Conservation (phyloP, 495 filamentous ascomycete species). For the Xylaria sp. region DNA sequence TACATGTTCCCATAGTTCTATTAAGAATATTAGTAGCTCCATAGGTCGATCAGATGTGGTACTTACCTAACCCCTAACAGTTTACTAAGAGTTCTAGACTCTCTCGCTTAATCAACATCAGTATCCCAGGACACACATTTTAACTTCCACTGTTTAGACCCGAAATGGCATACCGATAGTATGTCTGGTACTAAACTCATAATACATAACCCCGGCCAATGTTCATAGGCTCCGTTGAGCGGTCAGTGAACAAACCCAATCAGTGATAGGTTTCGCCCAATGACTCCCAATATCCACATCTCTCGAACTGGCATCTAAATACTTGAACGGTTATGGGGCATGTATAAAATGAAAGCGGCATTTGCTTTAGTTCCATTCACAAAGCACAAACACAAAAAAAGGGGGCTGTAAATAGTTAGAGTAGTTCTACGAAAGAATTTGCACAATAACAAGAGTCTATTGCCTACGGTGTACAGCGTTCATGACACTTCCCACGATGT, state of each 20-base stretch:
- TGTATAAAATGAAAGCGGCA: neutral
- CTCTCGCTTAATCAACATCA: neutral
- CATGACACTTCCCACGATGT: too few relatives aligned
- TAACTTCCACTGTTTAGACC: neutral
- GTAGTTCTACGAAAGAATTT: too few relatives aligned
- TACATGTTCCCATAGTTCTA: neutral
- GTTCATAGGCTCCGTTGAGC: neutral
- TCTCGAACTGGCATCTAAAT: too few relatives aligned
- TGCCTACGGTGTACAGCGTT: too few relatives aligned
- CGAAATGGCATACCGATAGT: neutral
- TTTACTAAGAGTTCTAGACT: slow-evolving; percentile 6
- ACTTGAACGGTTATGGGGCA: neutral
- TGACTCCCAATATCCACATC: too few relatives aligned
- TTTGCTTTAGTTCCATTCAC: too few relatives aligned
- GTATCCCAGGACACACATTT: neutral
- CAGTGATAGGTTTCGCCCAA: neutral
- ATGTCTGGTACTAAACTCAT: neutral
- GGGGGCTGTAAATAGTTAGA: too few relatives aligned
- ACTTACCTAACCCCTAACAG: neutral
- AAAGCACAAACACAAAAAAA: too few relatives aligned
- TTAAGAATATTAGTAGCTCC: neutral
- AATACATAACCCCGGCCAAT: neutral
- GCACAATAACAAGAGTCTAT: too few relatives aligned
- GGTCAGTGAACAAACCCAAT: neutral
- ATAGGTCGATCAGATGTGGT: neutral